A percentile compares a stretch with the other conserved stretches of the same genome.
These are phyloP conservation scores for Septoria petroselini DNA, from an alignment of 2,329 filamentous ascomycete genomes.

Conservation along the genomic window DNA sequence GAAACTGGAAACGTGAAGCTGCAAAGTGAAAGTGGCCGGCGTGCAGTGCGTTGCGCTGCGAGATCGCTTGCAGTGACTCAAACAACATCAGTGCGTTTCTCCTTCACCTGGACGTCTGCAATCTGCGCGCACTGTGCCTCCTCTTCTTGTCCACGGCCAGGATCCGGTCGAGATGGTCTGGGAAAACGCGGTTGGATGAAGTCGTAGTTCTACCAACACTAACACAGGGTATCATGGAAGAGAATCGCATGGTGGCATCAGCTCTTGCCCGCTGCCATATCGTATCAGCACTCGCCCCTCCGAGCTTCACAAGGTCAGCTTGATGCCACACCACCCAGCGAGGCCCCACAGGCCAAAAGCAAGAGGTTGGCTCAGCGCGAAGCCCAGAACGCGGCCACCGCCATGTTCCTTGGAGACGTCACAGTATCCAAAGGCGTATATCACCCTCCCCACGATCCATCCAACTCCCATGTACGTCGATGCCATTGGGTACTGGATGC, in stretches of 20 bases:
- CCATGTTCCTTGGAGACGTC: conserved; percentile 40
- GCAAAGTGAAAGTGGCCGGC: background rate
- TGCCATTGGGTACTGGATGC: conserved; percentile 52
- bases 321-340: conserved; percentile 32
- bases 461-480: conserved; percentile 46
- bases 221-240: conserved; percentile 12
- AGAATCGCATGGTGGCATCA: background rate
- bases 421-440: conserved; percentile 51
- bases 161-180: too few relatives aligned
- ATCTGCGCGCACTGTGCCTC: too few relatives aligned
- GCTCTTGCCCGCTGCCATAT: background rate
- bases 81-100: too few relatives aligned
- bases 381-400: conserved; percentile 41
- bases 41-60: background rate
- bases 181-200: too few relatives aligned
- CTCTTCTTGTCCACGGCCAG: too few relatives aligned
- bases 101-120: too few relatives aligned
- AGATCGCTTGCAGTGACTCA: background rate
- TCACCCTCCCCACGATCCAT: conserved; percentile 52
- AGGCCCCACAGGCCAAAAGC: conserved; percentile 33
- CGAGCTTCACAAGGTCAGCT: conserved; percentile 29
- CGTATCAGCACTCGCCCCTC: conserved; percentile 1
- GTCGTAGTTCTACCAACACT: conserved; percentile 2
- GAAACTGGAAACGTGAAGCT: background rate
- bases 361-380: conserved; percentile 21